A percentile compares a stretch with the other conserved stretches of the same genome.
phyloP scores from a whole-genome alignment of 2,329 filamentous ascomycete species.

The Phialemoniopsis sp. region DNA sequence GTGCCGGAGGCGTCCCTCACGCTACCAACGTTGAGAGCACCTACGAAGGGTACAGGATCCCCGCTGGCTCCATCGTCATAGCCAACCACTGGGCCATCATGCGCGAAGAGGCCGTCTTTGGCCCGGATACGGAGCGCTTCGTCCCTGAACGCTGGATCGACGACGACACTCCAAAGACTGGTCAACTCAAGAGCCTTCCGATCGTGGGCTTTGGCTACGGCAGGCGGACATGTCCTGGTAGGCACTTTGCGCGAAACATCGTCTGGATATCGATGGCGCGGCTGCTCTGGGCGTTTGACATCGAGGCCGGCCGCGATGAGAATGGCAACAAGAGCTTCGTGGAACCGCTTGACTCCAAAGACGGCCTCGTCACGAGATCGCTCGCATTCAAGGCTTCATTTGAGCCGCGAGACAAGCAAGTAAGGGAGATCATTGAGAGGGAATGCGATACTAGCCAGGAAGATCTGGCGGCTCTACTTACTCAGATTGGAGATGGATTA shows the following conservation, averaged over 20 bases:
- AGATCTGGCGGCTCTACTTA: too few relatives aligned
- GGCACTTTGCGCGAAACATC: constrained; percentile 5
- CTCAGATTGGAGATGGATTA: too few relatives aligned
- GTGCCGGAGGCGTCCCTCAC: background rate
- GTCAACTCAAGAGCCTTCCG: constrained; percentile 3
- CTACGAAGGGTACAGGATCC: background rate
- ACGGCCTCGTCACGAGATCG: background rate
- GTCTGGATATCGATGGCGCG: constrained; percentile 5
- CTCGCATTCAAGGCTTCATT: background rate
- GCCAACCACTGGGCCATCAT: constrained; percentile 8
- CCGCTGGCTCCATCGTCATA: constrained; percentile 4
- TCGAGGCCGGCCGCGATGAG: constrained; percentile 2
- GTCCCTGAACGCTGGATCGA: constrained; percentile 4
- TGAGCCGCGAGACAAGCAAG: background rate
- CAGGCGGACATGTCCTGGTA: constrained; percentile 5
- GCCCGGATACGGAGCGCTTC: constrained; percentile 4
- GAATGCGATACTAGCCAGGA: background rate
- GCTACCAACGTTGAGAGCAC: background rate
- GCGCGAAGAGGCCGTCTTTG: constrained; percentile 5
- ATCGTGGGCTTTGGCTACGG: constrained; percentile 6
- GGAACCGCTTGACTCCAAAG: too few relatives aligned
- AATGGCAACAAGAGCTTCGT: background rate
- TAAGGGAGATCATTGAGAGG: background rate
- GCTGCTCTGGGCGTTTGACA: constrained; percentile 7
- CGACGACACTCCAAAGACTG: too few relatives aligned